Percentiles rank a stretch among this genome's conserved stretches.
These are phyloP conservation scores for Trichosporon inkin DNA, from an alignment of 1,284 basidiomycete species.

Conservation along the genomic window DNA sequence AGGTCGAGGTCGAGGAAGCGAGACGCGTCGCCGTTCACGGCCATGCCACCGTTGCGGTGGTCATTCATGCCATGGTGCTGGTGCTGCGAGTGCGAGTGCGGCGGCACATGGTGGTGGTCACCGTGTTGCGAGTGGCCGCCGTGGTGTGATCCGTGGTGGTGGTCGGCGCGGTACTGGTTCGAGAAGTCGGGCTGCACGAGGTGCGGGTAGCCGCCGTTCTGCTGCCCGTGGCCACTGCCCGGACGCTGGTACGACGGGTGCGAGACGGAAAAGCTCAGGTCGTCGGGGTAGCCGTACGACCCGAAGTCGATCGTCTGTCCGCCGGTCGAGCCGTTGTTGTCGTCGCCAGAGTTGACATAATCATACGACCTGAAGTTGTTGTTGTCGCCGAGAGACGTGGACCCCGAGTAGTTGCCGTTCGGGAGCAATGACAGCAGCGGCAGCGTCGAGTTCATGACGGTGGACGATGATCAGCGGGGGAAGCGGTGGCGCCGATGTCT, in stretches of 20 bases:
- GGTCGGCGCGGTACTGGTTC: constrained; percentile 17
- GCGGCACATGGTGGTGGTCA: constrained; percentile 6
- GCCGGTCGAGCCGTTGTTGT: constrained; percentile 15
- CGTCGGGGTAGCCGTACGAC: constrained; percentile 16
- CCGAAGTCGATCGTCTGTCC: constrained; percentile 13
- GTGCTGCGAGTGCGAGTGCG: constrained; percentile 9
- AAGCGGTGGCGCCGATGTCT: not conserved
- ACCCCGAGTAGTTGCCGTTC: constrained; percentile 18
- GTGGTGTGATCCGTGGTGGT: constrained; percentile 9
- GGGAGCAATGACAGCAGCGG: constrained; percentile 23
- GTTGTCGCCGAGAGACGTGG: constrained; percentile 13
- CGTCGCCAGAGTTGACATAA: constrained; percentile 19
- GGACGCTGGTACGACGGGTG: constrained; percentile 18
- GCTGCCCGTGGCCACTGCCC: constrained; percentile 7
- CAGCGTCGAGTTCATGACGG: constrained; percentile 21
- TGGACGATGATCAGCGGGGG: not conserved
- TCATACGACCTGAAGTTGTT: constrained; percentile 17
- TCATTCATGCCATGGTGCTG: constrained; percentile 14
- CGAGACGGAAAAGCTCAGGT: constrained; percentile 14
- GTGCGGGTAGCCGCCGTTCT: constrained; percentile 16
- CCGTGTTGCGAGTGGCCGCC: constrained; percentile 12
- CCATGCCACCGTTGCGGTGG: constrained; percentile 17
- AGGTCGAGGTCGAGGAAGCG: constrained; percentile 36
- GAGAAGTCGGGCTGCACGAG: constrained; percentile 23
- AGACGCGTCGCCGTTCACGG: constrained; percentile 20